Percentiles rank a stretch among this genome's conserved stretches.
phyloP scores from a whole-genome alignment of 257 asterid genomes.

The Capsicum baccatum region DNA sequence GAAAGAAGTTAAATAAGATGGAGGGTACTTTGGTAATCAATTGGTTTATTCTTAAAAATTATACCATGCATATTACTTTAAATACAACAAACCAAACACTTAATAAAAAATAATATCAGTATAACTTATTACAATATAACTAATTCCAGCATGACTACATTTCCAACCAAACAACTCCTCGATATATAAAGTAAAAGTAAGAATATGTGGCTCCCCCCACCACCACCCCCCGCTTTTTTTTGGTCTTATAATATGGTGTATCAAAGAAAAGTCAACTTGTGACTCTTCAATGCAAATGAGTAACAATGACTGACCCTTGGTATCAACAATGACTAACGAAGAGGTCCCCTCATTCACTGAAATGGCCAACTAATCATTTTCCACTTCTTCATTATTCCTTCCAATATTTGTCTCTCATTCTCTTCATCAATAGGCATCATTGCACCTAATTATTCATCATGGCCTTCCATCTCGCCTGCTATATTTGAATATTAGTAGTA shows the following conservation, averaged over 20 bases:
- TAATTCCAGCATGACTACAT: too few species aligned
- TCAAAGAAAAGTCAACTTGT: neutral
- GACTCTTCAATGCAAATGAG: constrained; percentile 27
- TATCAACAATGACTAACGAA: constrained; percentile 41
- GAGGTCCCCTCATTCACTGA: constrained; percentile 49
- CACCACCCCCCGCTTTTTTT: too few species aligned
- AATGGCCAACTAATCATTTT: constrained; percentile 47
- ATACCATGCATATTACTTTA: too few species aligned
- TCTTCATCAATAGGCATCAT: neutral
- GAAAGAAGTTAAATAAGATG: too few species aligned
- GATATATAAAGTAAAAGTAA: too few species aligned
- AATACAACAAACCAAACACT: too few species aligned
- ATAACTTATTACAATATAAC: too few species aligned
- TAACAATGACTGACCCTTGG: constrained; percentile 42
- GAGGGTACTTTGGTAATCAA: too few species aligned
- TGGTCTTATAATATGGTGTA: neutral
- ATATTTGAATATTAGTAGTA: neutral
- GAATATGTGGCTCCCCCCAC: too few species aligned
- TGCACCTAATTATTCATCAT: neutral
- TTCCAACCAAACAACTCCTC: too few species aligned
- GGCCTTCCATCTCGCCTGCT: neutral
- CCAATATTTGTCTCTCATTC: neutral
- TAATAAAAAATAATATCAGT: too few species aligned
- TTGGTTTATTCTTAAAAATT: too few species aligned
- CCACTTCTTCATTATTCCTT: constrained; percentile 1